Conservation (phyloP, 2,329 filamentous ascomycete genomes). For the Fusarium nurragi region DNA sequence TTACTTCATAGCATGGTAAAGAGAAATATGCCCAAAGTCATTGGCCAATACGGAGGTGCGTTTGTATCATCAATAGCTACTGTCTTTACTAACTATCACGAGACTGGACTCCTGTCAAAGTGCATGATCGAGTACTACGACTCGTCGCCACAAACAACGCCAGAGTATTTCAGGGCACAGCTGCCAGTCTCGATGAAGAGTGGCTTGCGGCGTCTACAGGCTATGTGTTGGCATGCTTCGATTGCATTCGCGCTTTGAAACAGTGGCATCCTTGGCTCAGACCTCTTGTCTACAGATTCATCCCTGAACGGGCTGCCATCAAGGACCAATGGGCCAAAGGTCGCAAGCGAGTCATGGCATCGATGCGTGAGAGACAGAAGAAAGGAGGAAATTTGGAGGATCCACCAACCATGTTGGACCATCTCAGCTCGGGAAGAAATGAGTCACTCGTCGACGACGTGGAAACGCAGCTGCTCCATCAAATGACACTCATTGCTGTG, state of each 20-base stretch:
- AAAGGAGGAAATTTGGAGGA: neutral
- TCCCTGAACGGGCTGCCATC: slow-evolving; percentile 10
- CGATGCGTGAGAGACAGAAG: neutral
- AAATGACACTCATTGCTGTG: slow-evolving; percentile 24
- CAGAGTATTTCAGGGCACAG: slow-evolving; percentile 14
- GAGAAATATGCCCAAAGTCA: slow-evolving; percentile 1
- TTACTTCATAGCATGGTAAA: slow-evolving; percentile 5
- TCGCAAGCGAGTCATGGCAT: neutral
- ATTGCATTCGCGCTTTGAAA: slow-evolving; percentile 21
- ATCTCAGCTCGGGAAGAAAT: slow-evolving; percentile 12
- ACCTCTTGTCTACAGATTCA: slow-evolving; percentile 11
- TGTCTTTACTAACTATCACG: rapidly evolving
- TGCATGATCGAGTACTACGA: slow-evolving; percentile 5
- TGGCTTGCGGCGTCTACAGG: slow-evolving; percentile 8
- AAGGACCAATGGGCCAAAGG: slow-evolving; percentile 20
- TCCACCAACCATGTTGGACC: slow-evolving; percentile 1
- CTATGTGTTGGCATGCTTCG: slow-evolving; percentile 13
- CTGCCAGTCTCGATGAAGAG: slow-evolving; percentile 14
- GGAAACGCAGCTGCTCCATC: slow-evolving; percentile 10
- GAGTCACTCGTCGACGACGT: slow-evolving; percentile 1
- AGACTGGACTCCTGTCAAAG: slow-evolving; percentile 17
- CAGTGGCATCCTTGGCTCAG: slow-evolving; percentile 19
- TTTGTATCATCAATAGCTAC: rapidly evolving
- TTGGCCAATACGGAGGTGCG: neutral
- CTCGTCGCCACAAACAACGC: slow-evolving; percentile 21